Base-by-base conservation (phyloP, 371 early-diverging fungal species). In the Apophysomyces ossiformis region DNA sequence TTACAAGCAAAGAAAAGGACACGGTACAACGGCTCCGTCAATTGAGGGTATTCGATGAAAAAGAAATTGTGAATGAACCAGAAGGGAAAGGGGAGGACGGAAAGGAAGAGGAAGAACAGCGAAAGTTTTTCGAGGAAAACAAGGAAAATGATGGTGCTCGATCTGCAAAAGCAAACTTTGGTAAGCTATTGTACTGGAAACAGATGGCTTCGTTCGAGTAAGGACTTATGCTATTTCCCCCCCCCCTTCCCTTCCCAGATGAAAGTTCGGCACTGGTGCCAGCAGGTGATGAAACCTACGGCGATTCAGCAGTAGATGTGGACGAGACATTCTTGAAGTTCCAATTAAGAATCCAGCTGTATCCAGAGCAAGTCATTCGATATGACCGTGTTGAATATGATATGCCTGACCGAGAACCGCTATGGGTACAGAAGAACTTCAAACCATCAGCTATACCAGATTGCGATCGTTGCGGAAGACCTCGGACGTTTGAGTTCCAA, bases 401-500 rank as follows among this genome's bases (percentile, higher is more conserved):
- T 57, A 79, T 80, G 66, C 83, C 81, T 16, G 74, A 69, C 26
- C 75, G 83, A 7, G 84, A 87, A 57, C 95, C 96, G 7, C 81
- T 98, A 57, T 94, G 89, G 85, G 96, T 93, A 7, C 90, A 92
- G 70, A 90, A 90, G 57, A 61, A 70, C 11, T 87, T 84, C 7
- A 85, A 84, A 65, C 95, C 95, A 5, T 69, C 65, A 8, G 83
- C 87, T 54, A 84, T 95, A 46, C 87, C 90, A 18, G 64, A 74
- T 0, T 98, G 99, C 78, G 87, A 85, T 7, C 76, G 80, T 45
- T 98, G 99, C 69, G 84, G 87, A 9, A 84, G 83, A 4, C 78
- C 81, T 35, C 85, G 97, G 37, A 86, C 90, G 37, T 95, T 97
- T 77, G 99, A 98, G 74, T 93, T 97, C 72, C 98, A 97, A 83